These are phyloP conservation scores for Scalesia atractyloides DNA, from an alignment of 129 eudicot genomes.

Conservation along the genomic window DNA sequence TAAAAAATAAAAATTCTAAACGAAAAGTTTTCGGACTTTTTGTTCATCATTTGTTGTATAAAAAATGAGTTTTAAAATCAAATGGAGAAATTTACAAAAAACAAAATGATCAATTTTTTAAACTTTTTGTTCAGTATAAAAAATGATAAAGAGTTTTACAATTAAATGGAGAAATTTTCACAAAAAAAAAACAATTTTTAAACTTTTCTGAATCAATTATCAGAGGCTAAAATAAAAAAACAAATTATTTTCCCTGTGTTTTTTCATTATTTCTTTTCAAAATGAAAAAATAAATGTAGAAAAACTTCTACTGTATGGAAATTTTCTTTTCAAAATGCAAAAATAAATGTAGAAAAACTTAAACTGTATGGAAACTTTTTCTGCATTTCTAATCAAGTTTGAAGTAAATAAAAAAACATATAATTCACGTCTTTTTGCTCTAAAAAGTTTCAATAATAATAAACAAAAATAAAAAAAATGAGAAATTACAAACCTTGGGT, in stretches of 20 bases:
- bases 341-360: background rate
- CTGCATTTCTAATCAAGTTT: constrained; percentile 3
- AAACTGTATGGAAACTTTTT: background rate
- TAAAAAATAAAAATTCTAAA: background rate
- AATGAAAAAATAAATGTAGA: background rate
- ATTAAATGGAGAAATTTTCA: background rate
- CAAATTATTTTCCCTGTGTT: background rate
- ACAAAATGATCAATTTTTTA: no score
- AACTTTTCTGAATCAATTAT: no score
- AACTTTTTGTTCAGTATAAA: background rate
- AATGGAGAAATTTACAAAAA: background rate
- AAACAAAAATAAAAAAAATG: background rate
- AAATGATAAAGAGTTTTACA: no score
- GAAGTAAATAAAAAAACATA: background rate
- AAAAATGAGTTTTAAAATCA: background rate
- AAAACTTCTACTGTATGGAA: no score
- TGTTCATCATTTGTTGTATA: background rate
- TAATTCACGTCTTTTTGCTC: background rate
- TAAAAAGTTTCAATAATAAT: no score
- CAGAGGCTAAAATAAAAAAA: background rate
- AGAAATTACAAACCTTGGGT: constrained; percentile 71
- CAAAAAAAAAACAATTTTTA: no score
- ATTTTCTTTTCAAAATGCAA: background rate
- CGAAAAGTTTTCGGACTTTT: constrained; percentile 5
- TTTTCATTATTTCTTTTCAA: background rate